phyloP scores from a whole-genome alignment of 441 rosid species.

The Pelargonium cotyledonis region DNA sequence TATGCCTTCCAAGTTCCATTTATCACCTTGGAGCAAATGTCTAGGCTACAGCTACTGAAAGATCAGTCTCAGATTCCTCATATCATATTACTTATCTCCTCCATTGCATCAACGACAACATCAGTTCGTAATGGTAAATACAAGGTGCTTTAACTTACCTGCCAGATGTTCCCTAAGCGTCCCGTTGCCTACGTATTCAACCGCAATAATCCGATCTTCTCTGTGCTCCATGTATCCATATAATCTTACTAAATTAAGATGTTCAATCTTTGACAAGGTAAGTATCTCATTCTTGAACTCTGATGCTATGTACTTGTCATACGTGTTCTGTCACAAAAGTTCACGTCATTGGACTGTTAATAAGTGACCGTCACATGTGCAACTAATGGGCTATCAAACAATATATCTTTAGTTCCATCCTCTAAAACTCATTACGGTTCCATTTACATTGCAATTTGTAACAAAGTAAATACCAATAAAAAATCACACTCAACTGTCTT shows the following conservation, averaged over 20 bases:
- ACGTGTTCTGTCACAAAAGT: constrained; percentile 44
- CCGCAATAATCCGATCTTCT: constrained; percentile 67
- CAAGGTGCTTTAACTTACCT: constrained; percentile 39
- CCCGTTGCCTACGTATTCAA: constrained; percentile 83
- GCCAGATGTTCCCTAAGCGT: constrained; percentile 88
- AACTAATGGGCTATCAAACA: background rate
- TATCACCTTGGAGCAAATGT: too few species aligned
- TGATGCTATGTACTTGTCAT: constrained; percentile 67
- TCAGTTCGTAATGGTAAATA: background rate
- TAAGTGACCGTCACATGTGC: background rate
- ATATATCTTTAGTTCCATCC: background rate
- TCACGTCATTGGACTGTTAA: background rate
- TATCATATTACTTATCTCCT: background rate
- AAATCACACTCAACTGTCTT: constrained; percentile 22
- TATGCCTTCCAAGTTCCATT: too few species aligned
- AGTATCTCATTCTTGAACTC: constrained; percentile 76
- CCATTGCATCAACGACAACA: background rate
- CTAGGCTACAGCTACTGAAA: background rate
- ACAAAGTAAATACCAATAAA: too few species aligned
- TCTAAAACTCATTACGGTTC: background rate
- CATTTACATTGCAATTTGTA: background rate
- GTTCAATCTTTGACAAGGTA: constrained; percentile 72
- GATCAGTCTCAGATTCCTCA: background rate
- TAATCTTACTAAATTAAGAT: constrained; percentile 65
- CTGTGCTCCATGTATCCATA: constrained; percentile 59